Evolutionary conservation across 176 grass and related monocot species (phyloP), one percentile per base, ranked within the genome.

Genomic region (Hordeum marinum): DNA sequence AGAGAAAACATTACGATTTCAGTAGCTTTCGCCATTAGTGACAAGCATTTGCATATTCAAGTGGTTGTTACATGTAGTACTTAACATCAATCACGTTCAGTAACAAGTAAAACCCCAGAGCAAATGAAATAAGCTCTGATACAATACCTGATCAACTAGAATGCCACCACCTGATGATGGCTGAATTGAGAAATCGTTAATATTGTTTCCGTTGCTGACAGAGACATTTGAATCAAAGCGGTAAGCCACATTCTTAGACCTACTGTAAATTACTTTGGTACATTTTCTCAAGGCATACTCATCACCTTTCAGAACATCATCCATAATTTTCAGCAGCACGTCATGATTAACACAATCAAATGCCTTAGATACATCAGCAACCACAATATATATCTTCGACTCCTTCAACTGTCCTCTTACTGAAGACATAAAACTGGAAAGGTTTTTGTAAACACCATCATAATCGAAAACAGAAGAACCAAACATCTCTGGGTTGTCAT

Each of bases 381-480:
- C 96, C 80, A 98, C 91, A 72, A 98, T 89, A 82, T 88, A 98
- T 88, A 94, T 76, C 68, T 93, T 77, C 3, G 62, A 52, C 79
- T 85, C 21, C 55, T 78, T 75, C 57, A 86, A 37, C 46, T 83
- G 75, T 73, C 27, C 82, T 86, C 87, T 94, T 43, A 84, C 25
- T 79, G 87, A 80, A 46, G 70, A 85, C 78, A 92, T 67, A 84
- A 95, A 98, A 46, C 82, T 78, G 36, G 75, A 78, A 69, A 98
- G 65, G 21, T 85, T 98, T 69, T 78, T 25, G 69, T 95, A 78
- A 31, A 95, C 89, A 89, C 83, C 87, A 81, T 94, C 90, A 69
- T 95, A 95, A 68, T 95, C 89, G 55, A 95, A 98, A 82, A 98
- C 96, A 77, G 96, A 94, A 74, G 91, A 98, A 85, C 96, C 96